Evolutionary conservation across 2,329 filamentous ascomycete species (phyloP).

Genomic region (Penicillium fuscoglaucum): DNA sequence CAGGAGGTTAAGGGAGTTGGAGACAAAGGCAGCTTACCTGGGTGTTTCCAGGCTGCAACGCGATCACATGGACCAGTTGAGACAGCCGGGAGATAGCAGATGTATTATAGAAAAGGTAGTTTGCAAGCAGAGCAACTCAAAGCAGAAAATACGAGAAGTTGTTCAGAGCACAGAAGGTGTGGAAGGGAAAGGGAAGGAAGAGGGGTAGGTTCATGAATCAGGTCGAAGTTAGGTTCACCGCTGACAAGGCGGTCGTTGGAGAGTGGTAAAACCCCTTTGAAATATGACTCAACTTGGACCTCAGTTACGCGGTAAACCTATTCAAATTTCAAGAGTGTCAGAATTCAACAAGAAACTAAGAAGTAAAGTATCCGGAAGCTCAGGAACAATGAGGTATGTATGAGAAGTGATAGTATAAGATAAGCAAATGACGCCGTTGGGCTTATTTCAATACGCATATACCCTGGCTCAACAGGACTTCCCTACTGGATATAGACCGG

Average conservation of each 20-base stretch:
- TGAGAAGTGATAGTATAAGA: constrained; percentile 10
- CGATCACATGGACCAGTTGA: constrained; percentile 7
- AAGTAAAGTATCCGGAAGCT: constrained; percentile 1
- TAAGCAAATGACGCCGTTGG: constrained; percentile 7
- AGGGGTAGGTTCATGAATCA: constrained; percentile 31
- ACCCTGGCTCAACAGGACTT: not conserved
- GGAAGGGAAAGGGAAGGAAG: constrained; percentile 19
- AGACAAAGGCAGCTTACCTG: constrained; percentile 7
- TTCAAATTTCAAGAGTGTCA: not conserved
- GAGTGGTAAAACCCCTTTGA: not conserved
- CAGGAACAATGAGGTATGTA: constrained; percentile 13
- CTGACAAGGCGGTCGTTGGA: constrained; percentile 1
- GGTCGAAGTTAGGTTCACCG: constrained; percentile 20
- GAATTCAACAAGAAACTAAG: not conserved
- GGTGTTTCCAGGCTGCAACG: constrained; percentile 12
- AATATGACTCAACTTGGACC: not conserved
- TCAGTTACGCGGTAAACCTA: not conserved
- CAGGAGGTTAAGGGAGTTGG: not conserved
- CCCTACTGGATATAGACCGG: not conserved
- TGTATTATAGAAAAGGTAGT: not conserved
- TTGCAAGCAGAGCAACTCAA: not conserved
- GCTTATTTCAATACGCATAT: not conserved
- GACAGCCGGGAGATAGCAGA: not conserved
- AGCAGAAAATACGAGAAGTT: not conserved
- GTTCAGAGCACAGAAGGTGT: constrained; percentile 2